These are phyloP conservation scores for Ceratocystis destructans DNA, from an alignment of 2,329 filamentous ascomycete genomes.

Conservation along the genomic window DNA sequence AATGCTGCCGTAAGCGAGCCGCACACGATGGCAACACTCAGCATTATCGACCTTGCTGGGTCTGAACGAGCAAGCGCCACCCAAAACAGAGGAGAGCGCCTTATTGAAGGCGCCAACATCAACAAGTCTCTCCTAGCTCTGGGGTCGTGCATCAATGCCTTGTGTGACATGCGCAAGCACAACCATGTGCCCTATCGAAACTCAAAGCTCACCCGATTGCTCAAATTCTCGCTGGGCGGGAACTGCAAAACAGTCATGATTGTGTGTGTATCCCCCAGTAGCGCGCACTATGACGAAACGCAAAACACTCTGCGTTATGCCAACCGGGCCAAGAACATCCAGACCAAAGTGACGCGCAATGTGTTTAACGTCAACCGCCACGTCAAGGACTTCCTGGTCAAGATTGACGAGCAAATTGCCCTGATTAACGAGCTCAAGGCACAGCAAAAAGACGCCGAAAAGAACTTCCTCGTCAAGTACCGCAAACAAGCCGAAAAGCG, in stretches of 20 bases:
- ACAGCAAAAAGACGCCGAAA: conserved; percentile 81
- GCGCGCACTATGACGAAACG: conserved; percentile 92
- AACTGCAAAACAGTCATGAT: conserved; percentile 99
- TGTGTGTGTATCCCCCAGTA: conserved; percentile 92
- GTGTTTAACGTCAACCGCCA: conserved; percentile 98
- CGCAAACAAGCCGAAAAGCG: conserved; percentile 81
- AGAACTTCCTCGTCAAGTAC: conserved; percentile 72
- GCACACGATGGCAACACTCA: conserved; percentile 94
- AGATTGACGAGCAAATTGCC: conserved; percentile 97
- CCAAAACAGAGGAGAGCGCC: conserved; percentile 82
- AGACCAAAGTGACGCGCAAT: conserved; percentile 98
- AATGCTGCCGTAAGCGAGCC: conserved; percentile 88
- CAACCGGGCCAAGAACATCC: conserved; percentile 97
- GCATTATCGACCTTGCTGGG: conserved; percentile 93
- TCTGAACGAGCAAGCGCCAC: conserved; percentile 93
- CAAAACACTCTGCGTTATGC: conserved; percentile 96
- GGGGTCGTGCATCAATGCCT: conserved; percentile 94
- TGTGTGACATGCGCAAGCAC: conserved; percentile 81
- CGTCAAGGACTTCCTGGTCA: conserved; percentile 97
- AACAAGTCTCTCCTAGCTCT: conserved; percentile 94
- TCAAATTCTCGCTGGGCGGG: conserved; percentile 93
- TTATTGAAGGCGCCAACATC: conserved; percentile 94
- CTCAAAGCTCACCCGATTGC: conserved; percentile 84
- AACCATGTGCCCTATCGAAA: conserved; percentile 96
- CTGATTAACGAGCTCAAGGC: conserved; percentile 90